Evolutionary conservation across 2,329 filamentous ascomycete genomes (phyloP), one percentile per base, ranked within the genome.

Genomic region (Ophiostoma fasciatum): DNA sequence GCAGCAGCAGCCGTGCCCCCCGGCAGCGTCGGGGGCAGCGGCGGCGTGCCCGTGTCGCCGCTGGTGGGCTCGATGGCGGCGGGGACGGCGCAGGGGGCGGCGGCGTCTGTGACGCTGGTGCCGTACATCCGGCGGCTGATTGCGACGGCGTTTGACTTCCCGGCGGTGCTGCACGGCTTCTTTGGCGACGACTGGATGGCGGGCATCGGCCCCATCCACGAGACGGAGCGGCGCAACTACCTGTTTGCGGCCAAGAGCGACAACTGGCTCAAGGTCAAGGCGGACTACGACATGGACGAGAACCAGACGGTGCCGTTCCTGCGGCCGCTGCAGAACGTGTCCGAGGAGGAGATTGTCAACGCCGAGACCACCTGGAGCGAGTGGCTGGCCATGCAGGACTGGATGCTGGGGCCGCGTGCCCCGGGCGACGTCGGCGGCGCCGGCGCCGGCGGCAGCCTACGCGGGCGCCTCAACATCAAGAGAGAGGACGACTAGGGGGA

Each of bases 331-430:
- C 76, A 81, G 48, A 72, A 76, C 37, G 75, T 81, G 1, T 71
- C 74, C 7, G 75, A 88, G 49, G 71, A 74, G 17, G 90, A 96
- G 60, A 82, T 96, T 42, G 71, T 82, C 43, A 71, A 64, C 12
- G 87, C 87, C 0, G 88, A 96, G 59, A 69, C 71, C 42, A 76
- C 69, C 41, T 98, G 90, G 90, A 92, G 84, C 52, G 78, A 88
- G 49, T 96, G 88, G 88, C 62, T 94, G 22, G 83, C 83, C 11
- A 92, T 94, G 83, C 84, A 94, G 56, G 88, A 94, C 56, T 96
- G 88, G 88, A 93, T 94, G 85, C 63, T 94, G n/a, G 87, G 87
- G 3, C 81, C 82, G 2, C 64, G 82, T 42, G 78, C 78, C 22
- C 81, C 79, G 7, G 63, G 65, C 20, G 49, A 43, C 32, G 48